Conservation (phyloP, 495 filamentous ascomycete species). For the Patellaria atrata region DNA sequence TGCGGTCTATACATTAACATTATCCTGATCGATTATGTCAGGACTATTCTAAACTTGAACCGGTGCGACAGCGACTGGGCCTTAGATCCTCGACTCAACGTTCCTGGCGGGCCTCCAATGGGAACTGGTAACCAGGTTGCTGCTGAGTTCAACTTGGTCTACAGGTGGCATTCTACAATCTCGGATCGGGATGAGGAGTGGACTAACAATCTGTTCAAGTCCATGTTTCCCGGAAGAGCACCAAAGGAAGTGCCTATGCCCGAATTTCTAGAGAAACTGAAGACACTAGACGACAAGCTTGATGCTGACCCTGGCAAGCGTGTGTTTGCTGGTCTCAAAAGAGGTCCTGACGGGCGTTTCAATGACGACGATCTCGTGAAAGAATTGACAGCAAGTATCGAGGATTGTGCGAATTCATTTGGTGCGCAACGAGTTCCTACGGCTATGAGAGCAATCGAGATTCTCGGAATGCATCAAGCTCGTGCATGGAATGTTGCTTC, state of each 20-base stretch:
- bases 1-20: constrained; percentile 31
- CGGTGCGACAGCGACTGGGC: constrained; percentile 28
- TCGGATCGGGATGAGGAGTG: constrained; percentile 50
- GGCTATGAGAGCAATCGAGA: constrained; percentile 61
- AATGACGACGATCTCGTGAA: constrained; percentile 48
- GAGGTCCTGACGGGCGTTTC: constrained; percentile 42
- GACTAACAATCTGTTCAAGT: constrained; percentile 43
- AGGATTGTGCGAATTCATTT: constrained; percentile 36
- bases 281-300: constrained; percentile 24
- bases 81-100: constrained; percentile 27
- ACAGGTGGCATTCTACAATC: constrained; percentile 56
- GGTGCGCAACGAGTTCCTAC: constrained; percentile 64
- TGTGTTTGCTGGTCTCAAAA: constrained; percentile 42
- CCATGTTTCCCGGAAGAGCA: constrained; percentile 26
- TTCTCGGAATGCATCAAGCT: constrained; percentile 73
- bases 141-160: constrained; percentile 58
- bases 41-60: constrained; percentile 31
- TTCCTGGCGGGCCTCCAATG: constrained; percentile 21
- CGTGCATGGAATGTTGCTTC: constrained; percentile 70
- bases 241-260: constrained; percentile 9
- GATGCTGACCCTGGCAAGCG: constrained; percentile 29
- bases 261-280: constrained; percentile 21
- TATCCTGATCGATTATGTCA: constrained; percentile 30
- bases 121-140: constrained; percentile 54
- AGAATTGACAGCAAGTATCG: constrained; percentile 41